Base-by-base conservation (phyloP, 768 basidiomycete genomes). In the Pholiota molesta region DNA sequence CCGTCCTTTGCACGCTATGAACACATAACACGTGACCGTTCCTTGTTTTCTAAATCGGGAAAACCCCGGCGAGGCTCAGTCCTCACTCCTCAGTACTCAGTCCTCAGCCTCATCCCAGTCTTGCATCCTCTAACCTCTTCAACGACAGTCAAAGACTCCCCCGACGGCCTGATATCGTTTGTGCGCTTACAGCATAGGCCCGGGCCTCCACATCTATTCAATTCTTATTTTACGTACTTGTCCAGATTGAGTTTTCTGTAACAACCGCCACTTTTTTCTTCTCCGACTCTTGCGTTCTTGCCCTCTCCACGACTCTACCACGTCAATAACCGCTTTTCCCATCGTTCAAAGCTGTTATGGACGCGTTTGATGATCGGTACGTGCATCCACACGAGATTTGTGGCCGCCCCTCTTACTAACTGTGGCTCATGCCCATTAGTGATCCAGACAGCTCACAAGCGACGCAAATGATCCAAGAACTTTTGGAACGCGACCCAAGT, bases 371-470 rank as follows among this genome's bases (percentile, higher is more conserved):
- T 60, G 68, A 65, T 56, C 81, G 77, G 81, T 79, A 68, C 64
- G 77, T 72, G 65, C 53, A 64, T 23, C 71, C 53, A 51, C 51
- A 35, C 60, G 13, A 10, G 17, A 35, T 28, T 19, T 26, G 19
- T 9, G 10, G 14, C 21, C 21, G 21, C 21, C 14, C 31, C 21
- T 16, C 47, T 21, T 35, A 49, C 31, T 31, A 7, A 45, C 31
- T 31, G 45, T 45, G 58, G n/a, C 54, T 35, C 37, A 19, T 65
- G 35, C 19, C 29, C 57, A 60, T 52, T 58, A 86, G 83, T 69
- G 81, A 81, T 67, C 60, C 72, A 26, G 75, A 71, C 23, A 78
- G 79, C 63, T 83, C 85, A n/a, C 86, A 88, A 63, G 78, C 86
- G 5, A 83, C 83, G 19, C 82, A 86, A 59, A 67, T 87, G 42